Base-by-base conservation (phyloP, 148 eudicot genomes). In the Rhododendron ovatum region DNA sequence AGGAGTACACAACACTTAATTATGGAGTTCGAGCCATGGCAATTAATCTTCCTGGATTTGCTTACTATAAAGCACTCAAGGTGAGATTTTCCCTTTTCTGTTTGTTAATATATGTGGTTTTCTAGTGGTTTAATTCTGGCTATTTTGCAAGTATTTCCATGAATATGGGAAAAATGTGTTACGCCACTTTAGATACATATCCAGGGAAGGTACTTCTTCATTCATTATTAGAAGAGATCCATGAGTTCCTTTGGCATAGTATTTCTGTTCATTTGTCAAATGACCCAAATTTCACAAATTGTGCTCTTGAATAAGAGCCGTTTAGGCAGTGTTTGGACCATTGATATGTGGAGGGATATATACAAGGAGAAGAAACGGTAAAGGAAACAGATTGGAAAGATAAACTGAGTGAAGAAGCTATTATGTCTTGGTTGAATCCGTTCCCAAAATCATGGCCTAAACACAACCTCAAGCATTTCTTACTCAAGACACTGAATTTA, bases 21-120 rank as follows among this genome's bases (percentile, higher is more conserved):
- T 86, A 92, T 86, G 98, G 98, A 4, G 90, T 96, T 88, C 85
- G 98, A 87, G 93, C 99, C 10, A 91, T 95, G 94, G 97, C 97
- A 0, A 93, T 96, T 37, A 94, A 95, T 83, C 43, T 95, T 14
- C 98, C 99, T 0, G 99, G 99, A 61, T 96, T 96, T 84, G 96
- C 96, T 45, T 96, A 89, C 83, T 87, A 95, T 81, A 91, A 89
- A 48, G 97, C 98, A 39, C 96, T 95, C 76, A 92, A 94, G 97
- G 99, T 95, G 50, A 43, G 74, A 51, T 71, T 39, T 79, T 1
- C 33, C 71, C 55, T 20, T 45, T 26, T 75, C 59, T 51, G 17
- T 50, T 53, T 51, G 28, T 83, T 7, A 33, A 15, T 17, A 14
- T 51, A 33, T 48, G 45, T 41, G 33, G 59, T 79, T 26, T 80